Evolutionary conservation across 2,329 filamentous ascomycete genomes (phyloP), one percentile per base, ranked within the genome.

Genomic region (Colletotrichum kahawae): DNA sequence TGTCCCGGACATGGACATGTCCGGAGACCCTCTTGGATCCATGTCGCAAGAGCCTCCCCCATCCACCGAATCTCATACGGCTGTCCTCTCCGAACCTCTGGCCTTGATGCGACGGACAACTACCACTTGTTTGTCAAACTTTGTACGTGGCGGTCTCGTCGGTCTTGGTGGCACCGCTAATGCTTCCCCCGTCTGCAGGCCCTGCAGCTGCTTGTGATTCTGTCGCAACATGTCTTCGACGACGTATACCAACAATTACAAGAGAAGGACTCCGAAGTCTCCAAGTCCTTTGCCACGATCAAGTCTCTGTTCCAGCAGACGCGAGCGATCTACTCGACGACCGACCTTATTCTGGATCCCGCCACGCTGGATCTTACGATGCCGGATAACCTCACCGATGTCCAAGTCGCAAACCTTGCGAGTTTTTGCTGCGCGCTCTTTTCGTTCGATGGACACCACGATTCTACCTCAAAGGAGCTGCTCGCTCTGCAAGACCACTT

Each of bases 371-470:
- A 83, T n/a, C 80, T 82, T 38, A 76, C 84, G 16, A 78, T 82
- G 59, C 80, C 82, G 36, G 82, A 86, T 56, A 80, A 80, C 24
- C 79, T 80, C 29, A 82, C 81, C 16, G 80, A 85, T 31, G 82
- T 90, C 27, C 85, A 87, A 54, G 82, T 90, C 77, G 84, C 86
- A 12, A 90, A 90, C 73, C 82, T 90, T 71, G 87, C 88, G 4
- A 86, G 87, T 48, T 84, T 89, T 43, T 85, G 85, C 24, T 79
- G 67, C 34, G 81, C 82, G 54, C 82, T 84, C 9, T 81, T 85
- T 6, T 79, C 87, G 1, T 83, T 88, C 48, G 78, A 82, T n/a
- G 83, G 86, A 29, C 82, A 86, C 12, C 86, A 89, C 74, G 62
- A 59, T 13, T 60, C 60, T 18, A 57, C 70, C 21, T 65, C 70